These are phyloP conservation scores for Spongospora subterranea DNA, from an alignment of 208 protist species.

Conservation along the genomic window DNA sequence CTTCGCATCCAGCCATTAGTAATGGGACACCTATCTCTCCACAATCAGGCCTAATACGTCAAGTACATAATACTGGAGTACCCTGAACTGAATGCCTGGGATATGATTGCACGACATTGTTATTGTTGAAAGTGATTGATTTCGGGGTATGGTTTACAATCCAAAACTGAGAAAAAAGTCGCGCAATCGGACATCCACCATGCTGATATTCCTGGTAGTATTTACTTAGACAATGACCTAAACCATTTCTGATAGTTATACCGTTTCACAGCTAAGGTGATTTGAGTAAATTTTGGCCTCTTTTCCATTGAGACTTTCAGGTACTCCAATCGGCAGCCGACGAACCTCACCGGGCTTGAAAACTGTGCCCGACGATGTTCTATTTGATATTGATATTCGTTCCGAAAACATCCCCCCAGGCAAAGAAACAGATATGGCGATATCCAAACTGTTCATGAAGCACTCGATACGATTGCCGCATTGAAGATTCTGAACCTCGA, in stretches of 20 bases:
- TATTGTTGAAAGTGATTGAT: not conserved
- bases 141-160: constrained; percentile 41
- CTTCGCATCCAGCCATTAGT: constrained; percentile 37
- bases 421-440: not conserved
- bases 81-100: constrained; percentile 3
- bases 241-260: not conserved
- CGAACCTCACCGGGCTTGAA: not conserved
- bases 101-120: constrained; percentile 5
- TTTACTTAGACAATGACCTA: not conserved
- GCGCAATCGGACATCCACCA: not conserved
- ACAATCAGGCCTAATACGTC: too few relatives aligned
- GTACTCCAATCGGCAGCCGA: not conserved
- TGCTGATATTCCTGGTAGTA: not conserved
- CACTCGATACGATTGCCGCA: constrained; percentile 27
- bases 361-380: not conserved
- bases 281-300: not conserved
- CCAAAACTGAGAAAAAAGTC: constrained; percentile 22
- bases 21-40: constrained; percentile 5
- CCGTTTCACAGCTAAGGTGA: not conserved
- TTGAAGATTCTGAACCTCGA: not conserved
- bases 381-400: not conserved
- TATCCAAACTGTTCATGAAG: constrained; percentile 11
- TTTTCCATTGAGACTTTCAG: not conserved
- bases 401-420: not conserved
- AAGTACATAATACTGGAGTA: not conserved